Conservation (phyloP, 306 rosid genomes). For the Rubus idaeus region DNA sequence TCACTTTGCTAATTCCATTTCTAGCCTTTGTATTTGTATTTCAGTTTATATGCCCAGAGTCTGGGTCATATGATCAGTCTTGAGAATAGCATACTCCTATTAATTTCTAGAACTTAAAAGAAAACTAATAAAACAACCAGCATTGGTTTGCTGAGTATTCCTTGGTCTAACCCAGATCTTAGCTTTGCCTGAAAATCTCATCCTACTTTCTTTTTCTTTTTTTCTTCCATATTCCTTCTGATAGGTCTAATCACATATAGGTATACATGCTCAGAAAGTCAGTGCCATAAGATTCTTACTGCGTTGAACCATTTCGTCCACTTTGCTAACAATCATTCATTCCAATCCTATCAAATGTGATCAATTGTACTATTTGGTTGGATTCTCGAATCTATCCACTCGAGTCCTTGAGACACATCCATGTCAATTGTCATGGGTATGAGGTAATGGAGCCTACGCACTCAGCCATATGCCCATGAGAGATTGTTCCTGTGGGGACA, state of each 20-base stretch:
- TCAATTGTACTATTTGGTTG: not conserved
- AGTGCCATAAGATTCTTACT: too few relatives aligned
- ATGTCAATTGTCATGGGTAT: not conserved
- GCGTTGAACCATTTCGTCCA: not conserved
- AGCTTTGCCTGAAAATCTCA: not conserved
- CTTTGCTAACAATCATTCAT: not conserved
- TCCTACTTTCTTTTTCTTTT: not conserved
- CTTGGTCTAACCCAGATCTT: not conserved
- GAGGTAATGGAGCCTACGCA: not conserved
- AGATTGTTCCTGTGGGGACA: not conserved
- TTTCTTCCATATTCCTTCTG: not conserved
- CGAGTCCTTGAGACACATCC: not conserved
- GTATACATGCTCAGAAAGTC: not conserved
- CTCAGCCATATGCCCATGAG: not conserved
- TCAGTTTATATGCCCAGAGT: not conserved
- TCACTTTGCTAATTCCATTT: not conserved
- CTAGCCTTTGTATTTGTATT: not conserved
- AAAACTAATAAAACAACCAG: not conserved
- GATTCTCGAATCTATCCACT: conserved; percentile 5
- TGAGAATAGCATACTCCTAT: not conserved
- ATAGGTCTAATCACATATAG: not conserved
- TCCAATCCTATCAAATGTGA: not conserved
- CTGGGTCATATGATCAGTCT: not conserved
- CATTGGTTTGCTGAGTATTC: not conserved
- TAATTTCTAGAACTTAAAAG: not conserved